phyloP scores from a whole-genome alignment of 805 yeast genomes.

The Limtongia smithiae region DNA sequence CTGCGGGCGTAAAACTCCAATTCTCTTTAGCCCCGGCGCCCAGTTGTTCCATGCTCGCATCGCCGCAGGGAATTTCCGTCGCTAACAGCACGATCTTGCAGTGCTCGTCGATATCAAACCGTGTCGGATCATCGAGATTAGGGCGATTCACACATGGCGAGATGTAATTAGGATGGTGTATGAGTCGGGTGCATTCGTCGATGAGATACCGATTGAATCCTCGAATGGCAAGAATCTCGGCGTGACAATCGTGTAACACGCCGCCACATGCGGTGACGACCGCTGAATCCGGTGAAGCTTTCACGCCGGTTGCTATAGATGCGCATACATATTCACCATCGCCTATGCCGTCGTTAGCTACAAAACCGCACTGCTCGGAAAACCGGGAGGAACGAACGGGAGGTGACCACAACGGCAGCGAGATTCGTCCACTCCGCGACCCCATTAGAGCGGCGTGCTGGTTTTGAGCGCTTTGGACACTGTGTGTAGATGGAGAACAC shows the following conservation, averaged over 20 bases:
- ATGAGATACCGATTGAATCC: conserved; percentile 62
- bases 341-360: no score
- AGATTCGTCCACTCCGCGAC: conserved; percentile 77
- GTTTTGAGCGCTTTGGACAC: conserved; percentile 50
- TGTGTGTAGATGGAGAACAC: conserved; percentile 5
- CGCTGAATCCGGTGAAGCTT: conserved; percentile 58
- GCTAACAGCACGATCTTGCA: conserved; percentile 56
- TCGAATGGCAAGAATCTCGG: conserved; percentile 74
- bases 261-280: conserved; percentile 51
- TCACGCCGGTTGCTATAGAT: conserved; percentile 64
- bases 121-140: no score
- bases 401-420: conserved; percentile 56
- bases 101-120: conserved; percentile 39
- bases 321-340: conserved; percentile 5
- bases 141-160: conserved; percentile 4
- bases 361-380: no score
- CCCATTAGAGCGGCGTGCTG: conserved; percentile 59
- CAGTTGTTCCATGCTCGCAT: conserved; percentile 61
- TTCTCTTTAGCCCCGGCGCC: conserved; percentile 27
- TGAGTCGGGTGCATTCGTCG: conserved; percentile 41
- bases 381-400: no score
- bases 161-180: neutral
- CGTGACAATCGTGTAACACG: conserved; percentile 83
- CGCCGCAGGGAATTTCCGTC: conserved; percentile 89
- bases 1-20: conserved; percentile 6